Percentiles rank a stretch among this genome's conserved stretches.
Evolutionary conservation across 148 eudicot species (phyloP).

Genomic region (Limonium bicolor): DNA sequence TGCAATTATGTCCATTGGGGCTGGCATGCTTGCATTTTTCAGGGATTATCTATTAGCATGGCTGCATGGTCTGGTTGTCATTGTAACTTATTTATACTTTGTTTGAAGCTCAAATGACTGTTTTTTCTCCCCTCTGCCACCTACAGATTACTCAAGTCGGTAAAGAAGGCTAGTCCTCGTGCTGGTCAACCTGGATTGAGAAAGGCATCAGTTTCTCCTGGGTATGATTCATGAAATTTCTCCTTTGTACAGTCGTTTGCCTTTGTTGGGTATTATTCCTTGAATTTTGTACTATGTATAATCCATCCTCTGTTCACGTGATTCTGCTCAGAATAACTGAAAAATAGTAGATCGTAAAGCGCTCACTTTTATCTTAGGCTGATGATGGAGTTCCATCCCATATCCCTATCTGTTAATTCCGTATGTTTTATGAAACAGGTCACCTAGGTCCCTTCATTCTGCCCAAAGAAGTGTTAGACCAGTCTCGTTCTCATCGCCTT

Average conservation of each 20-base stretch:
- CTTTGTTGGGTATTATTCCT: neutral
- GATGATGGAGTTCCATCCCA: neutral
- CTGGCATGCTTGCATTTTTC: neutral
- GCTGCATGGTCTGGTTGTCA: neutral
- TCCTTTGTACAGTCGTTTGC: neutral
- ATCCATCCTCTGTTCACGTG: too few relatives aligned
- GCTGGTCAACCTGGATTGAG: slow-evolving; percentile 31
- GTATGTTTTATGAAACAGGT: slow-evolving; percentile 18
- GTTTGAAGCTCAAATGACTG: neutral
- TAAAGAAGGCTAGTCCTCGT: slow-evolving; percentile 28
- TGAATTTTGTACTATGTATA: too few relatives aligned
- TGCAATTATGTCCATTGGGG: neutral
- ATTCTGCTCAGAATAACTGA: neutral
- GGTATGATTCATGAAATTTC: slow-evolving; percentile 20
- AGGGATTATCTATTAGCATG: neutral
- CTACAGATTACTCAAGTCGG: slow-evolving; percentile 30
- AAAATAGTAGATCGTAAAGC: neutral
- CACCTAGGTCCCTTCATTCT: slow-evolving; percentile 14
- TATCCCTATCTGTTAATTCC: neutral
- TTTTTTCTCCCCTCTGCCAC: neutral
- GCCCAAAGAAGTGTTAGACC: slow-evolving; percentile 26
- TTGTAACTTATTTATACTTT: neutral
- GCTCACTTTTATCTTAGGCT: neutral
- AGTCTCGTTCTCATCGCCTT: slow-evolving; percentile 31
- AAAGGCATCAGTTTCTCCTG: slow-evolving; percentile 26